Conservation (phyloP, 2,329 filamentous ascomycete species). For the Orbilia ellipsospora region DNA sequence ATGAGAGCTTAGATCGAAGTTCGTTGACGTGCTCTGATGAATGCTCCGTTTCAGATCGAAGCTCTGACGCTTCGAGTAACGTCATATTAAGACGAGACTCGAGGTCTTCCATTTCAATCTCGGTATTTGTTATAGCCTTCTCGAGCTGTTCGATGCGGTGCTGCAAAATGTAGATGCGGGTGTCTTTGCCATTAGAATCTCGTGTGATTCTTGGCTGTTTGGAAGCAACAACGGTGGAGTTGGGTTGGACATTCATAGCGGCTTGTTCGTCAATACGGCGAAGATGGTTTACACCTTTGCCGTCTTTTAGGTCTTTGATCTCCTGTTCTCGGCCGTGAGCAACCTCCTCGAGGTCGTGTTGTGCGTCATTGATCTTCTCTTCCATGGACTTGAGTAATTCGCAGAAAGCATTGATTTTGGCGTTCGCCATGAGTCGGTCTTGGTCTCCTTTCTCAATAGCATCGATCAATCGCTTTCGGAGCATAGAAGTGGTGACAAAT, state of each 20-base stretch:
- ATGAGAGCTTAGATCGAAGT: slow-evolving; percentile 75
- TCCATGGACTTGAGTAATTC: slow-evolving; percentile 82
- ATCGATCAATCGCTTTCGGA: slow-evolving; percentile 80
- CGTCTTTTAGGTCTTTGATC: slow-evolving; percentile 78
- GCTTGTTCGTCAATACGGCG: slow-evolving; percentile 69
- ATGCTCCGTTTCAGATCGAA: slow-evolving; percentile 79
- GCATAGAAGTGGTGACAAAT: slow-evolving; percentile 70
- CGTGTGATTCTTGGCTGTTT: slow-evolving; percentile 55
- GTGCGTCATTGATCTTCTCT: slow-evolving; percentile 82
- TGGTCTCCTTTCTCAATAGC: slow-evolving; percentile 85
- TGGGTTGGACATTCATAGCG: slow-evolving; percentile 23
- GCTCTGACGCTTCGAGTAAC: slow-evolving; percentile 82
- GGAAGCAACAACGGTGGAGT: slow-evolving; percentile 56
- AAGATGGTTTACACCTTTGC: slow-evolving; percentile 76
- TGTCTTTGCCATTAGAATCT: slow-evolving; percentile 61
- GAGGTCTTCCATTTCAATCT: slow-evolving; percentile 84
- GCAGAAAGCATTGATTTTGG: slow-evolving; percentile 86
- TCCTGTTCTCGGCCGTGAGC: slow-evolving; percentile 88
- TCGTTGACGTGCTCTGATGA: slow-evolving; percentile 76
- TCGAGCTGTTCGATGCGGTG: slow-evolving; percentile 85
- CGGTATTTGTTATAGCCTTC: slow-evolving; percentile 78
- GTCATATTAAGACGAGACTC: slow-evolving; percentile 83
- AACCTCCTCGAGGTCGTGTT: slow-evolving; percentile 86
- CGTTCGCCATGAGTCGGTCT: slow-evolving; percentile 81
- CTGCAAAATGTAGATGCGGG: slow-evolving; percentile 71